Percentiles rank a stretch among this genome's conserved stretches.
These are phyloP conservation scores for Ogataea ganodermae DNA, from an alignment of 805 yeast genomes.

Conservation along the genomic window DNA sequence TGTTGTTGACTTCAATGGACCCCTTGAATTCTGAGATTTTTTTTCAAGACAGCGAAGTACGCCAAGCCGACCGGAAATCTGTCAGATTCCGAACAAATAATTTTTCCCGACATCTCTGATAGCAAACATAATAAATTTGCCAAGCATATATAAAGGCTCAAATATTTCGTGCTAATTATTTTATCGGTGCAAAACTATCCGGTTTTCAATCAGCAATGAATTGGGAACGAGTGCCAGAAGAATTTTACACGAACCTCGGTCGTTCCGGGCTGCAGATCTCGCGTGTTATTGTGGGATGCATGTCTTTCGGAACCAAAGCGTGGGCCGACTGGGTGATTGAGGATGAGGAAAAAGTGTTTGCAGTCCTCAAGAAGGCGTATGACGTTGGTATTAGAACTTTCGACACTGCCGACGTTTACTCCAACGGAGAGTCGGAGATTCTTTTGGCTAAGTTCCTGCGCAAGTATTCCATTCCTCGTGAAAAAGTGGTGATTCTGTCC, in stretches of 20 bases:
- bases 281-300: constrained; percentile 53
- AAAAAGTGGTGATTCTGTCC: constrained; percentile 55
- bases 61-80: too few relatives aligned
- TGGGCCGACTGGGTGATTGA: constrained; percentile 49
- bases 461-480: constrained; percentile 52
- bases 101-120: too few relatives aligned
- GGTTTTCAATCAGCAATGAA: too few relatives aligned
- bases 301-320: constrained; percentile 48
- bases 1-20: too few relatives aligned
- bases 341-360: constrained; percentile 48
- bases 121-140: too few relatives aligned
- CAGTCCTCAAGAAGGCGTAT: constrained; percentile 47
- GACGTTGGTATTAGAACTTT: constrained; percentile 49
- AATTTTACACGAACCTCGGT: constrained; percentile 11
- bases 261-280: constrained; percentile 48
- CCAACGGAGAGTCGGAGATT: constrained; percentile 50
- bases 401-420: constrained; percentile 53
- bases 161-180: too few relatives aligned
- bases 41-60: too few relatives aligned
- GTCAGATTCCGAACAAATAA: too few relatives aligned
- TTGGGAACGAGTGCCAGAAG: constrained; percentile 12
- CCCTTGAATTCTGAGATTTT: too few relatives aligned
- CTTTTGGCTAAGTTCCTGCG: constrained; percentile 56
- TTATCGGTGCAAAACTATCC: too few relatives aligned
- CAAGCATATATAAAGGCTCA: too few relatives aligned